These are phyloP conservation scores for Thozetella sp. DNA, from an alignment of 495 filamentous ascomycete genomes.

Conservation along the genomic window DNA sequence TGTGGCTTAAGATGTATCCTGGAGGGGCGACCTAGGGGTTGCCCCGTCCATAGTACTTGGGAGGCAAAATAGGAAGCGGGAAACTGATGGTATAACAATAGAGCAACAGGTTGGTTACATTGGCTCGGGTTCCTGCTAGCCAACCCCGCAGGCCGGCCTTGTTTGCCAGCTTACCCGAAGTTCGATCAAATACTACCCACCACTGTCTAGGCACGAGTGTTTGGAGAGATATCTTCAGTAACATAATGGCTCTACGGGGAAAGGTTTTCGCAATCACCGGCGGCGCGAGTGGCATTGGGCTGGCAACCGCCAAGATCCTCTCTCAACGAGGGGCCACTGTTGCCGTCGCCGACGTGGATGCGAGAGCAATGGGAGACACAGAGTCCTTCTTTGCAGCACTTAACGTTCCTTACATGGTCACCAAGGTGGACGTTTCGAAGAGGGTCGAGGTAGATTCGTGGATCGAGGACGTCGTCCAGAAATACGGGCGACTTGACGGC, in stretches of 20 bases:
- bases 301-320: constrained; percentile 54
- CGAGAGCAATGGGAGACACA: constrained; percentile 30
- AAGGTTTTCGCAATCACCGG: constrained; percentile 59
- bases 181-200: no score
- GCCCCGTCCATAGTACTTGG: no score
- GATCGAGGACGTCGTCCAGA: constrained; percentile 29
- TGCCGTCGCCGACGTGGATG: constrained; percentile 53
- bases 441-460: constrained; percentile 32
- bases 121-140: no score
- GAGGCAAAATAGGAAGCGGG: no score
- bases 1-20: no score
- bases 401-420: constrained; percentile 23
- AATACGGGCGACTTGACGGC: constrained; percentile 48
- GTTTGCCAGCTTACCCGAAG: no score
- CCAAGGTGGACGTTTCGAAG: constrained; percentile 31
- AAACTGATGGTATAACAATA: no score
- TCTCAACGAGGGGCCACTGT: constrained; percentile 48
- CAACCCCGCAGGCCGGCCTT: no score
- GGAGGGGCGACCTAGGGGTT: no score
- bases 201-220: no score
- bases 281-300: constrained; percentile 57
- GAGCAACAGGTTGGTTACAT: no score
- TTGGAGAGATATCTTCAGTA: no score
- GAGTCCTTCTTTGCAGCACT: constrained; percentile 23
- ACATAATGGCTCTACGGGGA: constrained; percentile 18